Evolutionary conservation across 2,329 filamentous ascomycete species (phyloP).

Genomic region (Microcyclospora tardicrescens): DNA sequence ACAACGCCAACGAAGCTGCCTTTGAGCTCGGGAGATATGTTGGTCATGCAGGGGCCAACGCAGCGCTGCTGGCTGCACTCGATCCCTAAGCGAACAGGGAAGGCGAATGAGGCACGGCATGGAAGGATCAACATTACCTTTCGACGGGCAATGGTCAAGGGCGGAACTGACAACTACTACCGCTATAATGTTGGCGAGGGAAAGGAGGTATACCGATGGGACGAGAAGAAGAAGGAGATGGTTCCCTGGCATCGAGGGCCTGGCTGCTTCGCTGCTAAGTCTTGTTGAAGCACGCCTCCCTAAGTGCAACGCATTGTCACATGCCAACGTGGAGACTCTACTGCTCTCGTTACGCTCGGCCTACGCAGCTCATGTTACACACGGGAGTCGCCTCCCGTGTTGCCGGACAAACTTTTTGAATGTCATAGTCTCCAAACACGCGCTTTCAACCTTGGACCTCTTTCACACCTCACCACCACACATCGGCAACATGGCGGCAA

Average conservation of each 20-base stretch:
- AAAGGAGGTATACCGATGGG: conserved; percentile 51
- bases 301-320: too few species aligned
- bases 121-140: conserved; percentile 68
- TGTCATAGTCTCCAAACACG: too few species aligned
- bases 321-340: too few species aligned
- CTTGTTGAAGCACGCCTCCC: too few species aligned
- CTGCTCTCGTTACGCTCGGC: too few species aligned
- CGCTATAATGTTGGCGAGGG: conserved; percentile 68
- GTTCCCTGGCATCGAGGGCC: conserved; percentile 17
- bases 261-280: conserved; percentile 4
- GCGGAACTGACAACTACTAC: conserved; percentile 71
- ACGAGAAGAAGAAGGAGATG: conserved; percentile 42
- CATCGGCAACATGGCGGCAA: too few species aligned
- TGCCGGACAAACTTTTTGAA: too few species aligned
- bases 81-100: conserved; percentile 52
- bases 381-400: too few species aligned
- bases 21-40: conserved; percentile 60
- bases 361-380: too few species aligned
- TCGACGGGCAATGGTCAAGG: conserved; percentile 54
- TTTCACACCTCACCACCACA: too few species aligned
- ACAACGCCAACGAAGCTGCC: conserved; percentile 36
- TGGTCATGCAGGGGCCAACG: conserved; percentile 64
- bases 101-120: conserved; percentile 46
- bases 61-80: conserved; percentile 67
- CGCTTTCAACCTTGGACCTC: too few species aligned